Evolutionary conservation across 139 green algal genomes (phyloP), one percentile per base, ranked within the genome.

Genomic region (Chlorella sp.): DNA sequence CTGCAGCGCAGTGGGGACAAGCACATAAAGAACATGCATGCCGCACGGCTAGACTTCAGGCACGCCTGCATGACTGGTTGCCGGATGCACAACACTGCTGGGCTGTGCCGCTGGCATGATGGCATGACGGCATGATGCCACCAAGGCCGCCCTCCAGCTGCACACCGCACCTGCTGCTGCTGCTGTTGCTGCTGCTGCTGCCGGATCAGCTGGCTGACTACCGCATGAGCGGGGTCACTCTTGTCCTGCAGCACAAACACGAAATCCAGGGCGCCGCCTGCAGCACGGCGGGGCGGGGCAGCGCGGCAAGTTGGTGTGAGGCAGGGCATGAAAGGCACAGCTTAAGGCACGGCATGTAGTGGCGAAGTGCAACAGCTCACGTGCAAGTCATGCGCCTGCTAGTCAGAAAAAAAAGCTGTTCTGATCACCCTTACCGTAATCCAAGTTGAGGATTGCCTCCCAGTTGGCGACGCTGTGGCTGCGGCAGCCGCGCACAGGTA

Each of bases 161-260:
- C 24, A 44, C 72, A 60, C 51, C 16, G 51, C 51, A 60, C 51
- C 51, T 60, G 51, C 51, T 60, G 51, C 51, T 60, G 51, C 51
- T 60, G 58, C 8, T n/a, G 46, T 11, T 44, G 56, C 40, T 73
- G 73, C 73, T 68, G 70, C 69, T 54, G 38, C 43, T 74, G 36
- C 7, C 48, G 62, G 19, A 76, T 24, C 16, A 84, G 44, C 30
- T 64, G 16, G 16, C 36, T 40, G 40, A 89, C 44, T 1, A 70
- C 84, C 8, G 38, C 79, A 48, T 84, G 58, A 0, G 92, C 91
- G 8, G 90, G 64, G 85, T 96, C 93, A 0, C 58, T 8, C 62
- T 77, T 70, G 68, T 82, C 82, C 69, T 96, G 92, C 62, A 95
- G 84, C 13, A 96, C 93, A 87, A 96, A 97, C 5, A 96, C 19